phyloP scores from a whole-genome alignment of 2,329 filamentous ascomycete species.

The Sclerotinia glacialis region DNA sequence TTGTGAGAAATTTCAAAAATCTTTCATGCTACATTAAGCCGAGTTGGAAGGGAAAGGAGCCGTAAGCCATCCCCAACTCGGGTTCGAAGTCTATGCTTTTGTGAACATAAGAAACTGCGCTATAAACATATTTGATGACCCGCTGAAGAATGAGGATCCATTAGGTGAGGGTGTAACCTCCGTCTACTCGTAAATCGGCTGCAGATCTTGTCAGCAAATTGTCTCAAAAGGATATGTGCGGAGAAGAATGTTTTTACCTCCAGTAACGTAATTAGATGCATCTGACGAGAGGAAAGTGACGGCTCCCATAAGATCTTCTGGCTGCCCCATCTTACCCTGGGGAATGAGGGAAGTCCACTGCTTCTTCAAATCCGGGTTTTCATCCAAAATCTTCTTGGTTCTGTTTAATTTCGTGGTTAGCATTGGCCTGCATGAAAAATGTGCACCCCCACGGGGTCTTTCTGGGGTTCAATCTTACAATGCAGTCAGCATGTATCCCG shows the following conservation, averaged over 20 bases:
- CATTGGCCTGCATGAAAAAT: constrained; percentile 1
- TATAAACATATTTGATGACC: background rate
- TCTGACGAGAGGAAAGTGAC: constrained; percentile 66
- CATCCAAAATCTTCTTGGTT: constrained; percentile 89
- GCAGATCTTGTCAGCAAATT: constrained; percentile 4
- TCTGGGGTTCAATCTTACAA: constrained; percentile 57
- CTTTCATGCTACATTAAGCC: constrained; percentile 14
- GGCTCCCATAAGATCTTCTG: constrained; percentile 89
- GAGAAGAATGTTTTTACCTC: constrained; percentile 34
- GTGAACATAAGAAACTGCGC: constrained; percentile 6
- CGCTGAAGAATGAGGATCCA: constrained; percentile 4
- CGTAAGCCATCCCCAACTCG: background rate
- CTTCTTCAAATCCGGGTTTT: constrained; percentile 83
- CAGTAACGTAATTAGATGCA: constrained; percentile 59
- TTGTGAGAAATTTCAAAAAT: constrained; percentile 8
- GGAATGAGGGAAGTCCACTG: constrained; percentile 93
- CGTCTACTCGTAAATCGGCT: constrained; percentile 26
- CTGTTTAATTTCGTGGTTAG: constrained; percentile 45
- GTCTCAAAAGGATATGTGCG: background rate
- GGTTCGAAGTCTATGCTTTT: constrained; percentile 3
- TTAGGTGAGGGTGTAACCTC: constrained; percentile 26
- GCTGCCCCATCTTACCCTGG: constrained; percentile 87
- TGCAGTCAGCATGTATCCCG: constrained; percentile 94
- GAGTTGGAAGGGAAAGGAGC: constrained; percentile 2
- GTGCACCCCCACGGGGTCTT: constrained; percentile 14